Evolutionary conservation across 441 rosid species (phyloP).

Genomic region (Gossypium schwendimanii): DNA sequence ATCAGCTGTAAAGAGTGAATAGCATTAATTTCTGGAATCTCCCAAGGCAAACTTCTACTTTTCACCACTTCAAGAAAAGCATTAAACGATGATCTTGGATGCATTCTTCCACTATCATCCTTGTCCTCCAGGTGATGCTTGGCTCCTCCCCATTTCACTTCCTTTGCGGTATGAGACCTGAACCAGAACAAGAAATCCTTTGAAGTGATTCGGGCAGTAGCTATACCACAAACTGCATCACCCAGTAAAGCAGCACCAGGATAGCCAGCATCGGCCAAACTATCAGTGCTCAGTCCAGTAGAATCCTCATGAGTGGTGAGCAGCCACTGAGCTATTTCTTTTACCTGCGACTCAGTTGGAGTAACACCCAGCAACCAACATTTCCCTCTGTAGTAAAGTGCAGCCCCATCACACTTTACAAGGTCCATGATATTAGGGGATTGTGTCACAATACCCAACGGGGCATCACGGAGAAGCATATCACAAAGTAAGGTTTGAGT

Average conservation of each 20-base stretch:
- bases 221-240: conserved; percentile 77
- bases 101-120: conserved; percentile 62
- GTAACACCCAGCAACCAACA: conserved; percentile 73
- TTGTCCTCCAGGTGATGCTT: conserved; percentile 57
- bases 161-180: conserved; percentile 69
- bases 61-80: conserved; percentile 78
- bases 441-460: conserved; percentile 57
- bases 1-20: conserved; percentile 71
- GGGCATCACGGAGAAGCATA: conserved; percentile 74
- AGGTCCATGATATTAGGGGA: conserved; percentile 80
- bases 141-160: conserved; percentile 83
- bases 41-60: conserved; percentile 74
- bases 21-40: conserved; percentile 64
- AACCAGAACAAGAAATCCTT: conserved; percentile 79
- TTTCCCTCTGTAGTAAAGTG: conserved; percentile 44
- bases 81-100: conserved; percentile 71
- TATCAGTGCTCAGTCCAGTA: conserved; percentile 63
- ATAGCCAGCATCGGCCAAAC: conserved; percentile 64
- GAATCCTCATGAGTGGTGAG: conserved; percentile 55
- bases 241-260: conserved; percentile 60
- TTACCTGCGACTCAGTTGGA: conserved; percentile 61
- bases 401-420: conserved; percentile 86
- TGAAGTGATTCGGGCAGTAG: conserved; percentile 58
- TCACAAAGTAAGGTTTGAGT: conserved; percentile 69
- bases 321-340: conserved; percentile 56